Base-by-base conservation (phyloP, 768 basidiomycete species). In the Boletus eberwhitei region DNA sequence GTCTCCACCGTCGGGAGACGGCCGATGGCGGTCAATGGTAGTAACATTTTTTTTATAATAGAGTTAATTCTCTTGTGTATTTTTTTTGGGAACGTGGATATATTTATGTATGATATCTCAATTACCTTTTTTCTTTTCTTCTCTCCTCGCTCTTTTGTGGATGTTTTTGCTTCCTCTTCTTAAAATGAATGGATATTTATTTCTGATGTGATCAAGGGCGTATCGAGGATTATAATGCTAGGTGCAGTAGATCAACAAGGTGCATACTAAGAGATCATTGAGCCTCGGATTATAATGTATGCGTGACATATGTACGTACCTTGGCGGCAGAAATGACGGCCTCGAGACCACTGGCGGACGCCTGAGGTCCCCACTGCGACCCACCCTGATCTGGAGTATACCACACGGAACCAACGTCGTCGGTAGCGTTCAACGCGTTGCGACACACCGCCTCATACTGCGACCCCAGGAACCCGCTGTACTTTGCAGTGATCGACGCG, bases 1-100 rank as follows among this genome's bases (percentile, higher is more conserved):
- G 62, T 37, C 52, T 65, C 37, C 79, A 80, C 59, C 75, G 77
- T 39, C 69, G 79, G 51, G 79, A 80, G 65, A 67, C 61, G 42
- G 79, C 77, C 21, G 75, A 77, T 39, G 62, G 63, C 14, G 72
- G 70, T 48, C 65, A 65, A 47, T 62, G 57, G 52, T 39, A 57
- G 56, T 59, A 36, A 58, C 8, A 55, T 61, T 53, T 54, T 38
- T 37, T 42, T 48, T 24, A 42, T 62, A 62, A 66, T 71, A 58
- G 48, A 54, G 32, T 24, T 24, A 22, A 50, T 46, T 12, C 40
- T 36, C 37, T 36, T 48, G 7, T 48, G 22, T 24, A 26, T 22
- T 38, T 38, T 36, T 29, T 26, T 29, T 9, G 48, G 48, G 26
- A 19, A 29, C 3, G 26, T 49, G 48, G 48, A 64, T n/a, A 46